Evolutionary conservation across 129 eudicot genomes (phyloP), one percentile per base, ranked within the genome.

Genomic region (Flaveria linearis): DNA sequence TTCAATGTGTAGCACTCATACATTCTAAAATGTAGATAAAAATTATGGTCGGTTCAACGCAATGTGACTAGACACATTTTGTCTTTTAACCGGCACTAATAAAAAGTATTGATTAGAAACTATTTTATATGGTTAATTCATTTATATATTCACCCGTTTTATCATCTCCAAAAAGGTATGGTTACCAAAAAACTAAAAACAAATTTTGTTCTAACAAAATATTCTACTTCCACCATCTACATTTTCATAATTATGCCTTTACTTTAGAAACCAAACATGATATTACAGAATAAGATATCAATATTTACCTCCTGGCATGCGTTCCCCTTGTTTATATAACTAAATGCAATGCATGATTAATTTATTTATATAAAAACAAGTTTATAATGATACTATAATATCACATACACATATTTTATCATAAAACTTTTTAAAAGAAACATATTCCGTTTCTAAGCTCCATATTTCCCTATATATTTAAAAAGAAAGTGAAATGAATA

Each of bases 251-350:
- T 61, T 61, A 28, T 28, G 42, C 41, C 42, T 61, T 61, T 28
- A 61, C 68, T 28, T 61, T 61, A 61, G 16, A 61, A 61, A 12
- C 68, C 17, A 61, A 26, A 61, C 39, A 61, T 61, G 42, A 26
- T 61, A 30, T 14, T 26, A 26, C n/a, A 23, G 9, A 22, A 23
- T 58, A 58, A 11, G 5, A 61, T 23, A 61, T 28, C 42, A 12
- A 61, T 4, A 28, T 28, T 22, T 61, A 14, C 26, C 42, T 4
- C 68, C 41, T 61, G 68, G 18, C 68, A 36, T n/a, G 50, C 50
- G 8, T n/a, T 41, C 71, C 45, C 51, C 71, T 66, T 66, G 71
- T 66, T 66, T 33, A 66, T 11, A 39, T 36, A 66, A 66, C 49
- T n/a, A 33, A 66, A 66, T 66, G 5, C 51, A 33, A 66, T 66